These are phyloP conservation scores for Nothophytophthora sp. DNA, from an alignment of 352 stramenopile species.

Conservation along the genomic window DNA sequence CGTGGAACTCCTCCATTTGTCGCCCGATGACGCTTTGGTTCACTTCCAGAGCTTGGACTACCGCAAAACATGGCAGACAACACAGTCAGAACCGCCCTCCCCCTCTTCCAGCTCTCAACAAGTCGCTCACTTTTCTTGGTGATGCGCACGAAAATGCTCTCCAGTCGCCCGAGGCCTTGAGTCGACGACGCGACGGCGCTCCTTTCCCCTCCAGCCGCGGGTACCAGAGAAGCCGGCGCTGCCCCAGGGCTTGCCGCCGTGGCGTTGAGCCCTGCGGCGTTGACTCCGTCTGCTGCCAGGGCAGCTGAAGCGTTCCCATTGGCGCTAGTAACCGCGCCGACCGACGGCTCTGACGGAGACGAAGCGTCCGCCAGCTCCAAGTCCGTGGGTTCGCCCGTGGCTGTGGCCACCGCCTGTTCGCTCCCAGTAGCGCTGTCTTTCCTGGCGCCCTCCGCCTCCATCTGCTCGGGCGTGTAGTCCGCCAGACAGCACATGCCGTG, in stretches of 20 bases:
- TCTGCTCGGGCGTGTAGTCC: slow-evolving; percentile 28
- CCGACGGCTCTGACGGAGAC: not conserved
- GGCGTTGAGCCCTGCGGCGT: slow-evolving; percentile 8
- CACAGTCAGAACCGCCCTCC: not conserved
- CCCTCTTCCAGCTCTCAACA: not conserved
- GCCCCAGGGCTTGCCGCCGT: slow-evolving; percentile 11
- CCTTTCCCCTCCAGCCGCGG: slow-evolving; percentile 8
- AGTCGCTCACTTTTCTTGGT: slow-evolving; percentile 72
- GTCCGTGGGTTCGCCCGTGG: slow-evolving; percentile 4
- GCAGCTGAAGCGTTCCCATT: slow-evolving; percentile 15
- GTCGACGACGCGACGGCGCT: slow-evolving; percentile 15
- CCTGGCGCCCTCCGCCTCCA: slow-evolving; percentile 19
- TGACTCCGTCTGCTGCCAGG: not conserved
- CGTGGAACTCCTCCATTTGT: slow-evolving; percentile 63
- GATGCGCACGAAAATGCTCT: slow-evolving; percentile 86
- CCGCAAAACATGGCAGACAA: slow-evolving; percentile 1
- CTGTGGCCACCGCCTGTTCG: slow-evolving; percentile 2
- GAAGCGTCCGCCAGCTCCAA: slow-evolving; percentile 6
- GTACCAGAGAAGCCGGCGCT: slow-evolving; percentile 11
- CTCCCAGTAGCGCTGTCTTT: slow-evolving; percentile 11
- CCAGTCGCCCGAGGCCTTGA: slow-evolving; percentile 64
- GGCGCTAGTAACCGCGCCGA: slow-evolving; percentile 4
- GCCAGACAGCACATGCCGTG: slow-evolving; percentile 41
- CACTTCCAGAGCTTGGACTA: slow-evolving; percentile 73
- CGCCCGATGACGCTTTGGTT: slow-evolving; percentile 61